Evolutionary conservation across 768 basidiomycete genomes (phyloP), one percentile per base, ranked within the genome.

Genomic region (Plicaturopsis crispa): DNA sequence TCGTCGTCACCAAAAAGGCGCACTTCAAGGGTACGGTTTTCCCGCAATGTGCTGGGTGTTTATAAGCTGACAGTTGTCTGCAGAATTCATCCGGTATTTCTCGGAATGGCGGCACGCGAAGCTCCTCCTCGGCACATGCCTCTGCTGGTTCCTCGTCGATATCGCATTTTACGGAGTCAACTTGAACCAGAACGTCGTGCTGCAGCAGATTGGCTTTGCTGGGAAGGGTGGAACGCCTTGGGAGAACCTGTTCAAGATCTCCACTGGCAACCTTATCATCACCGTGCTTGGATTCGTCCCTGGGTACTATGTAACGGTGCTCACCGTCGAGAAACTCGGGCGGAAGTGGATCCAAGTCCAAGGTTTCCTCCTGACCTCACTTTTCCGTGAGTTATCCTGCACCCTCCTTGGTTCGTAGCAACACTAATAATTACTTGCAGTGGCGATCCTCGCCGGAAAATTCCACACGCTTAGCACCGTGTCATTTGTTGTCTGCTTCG

Each of bases 161-260:
- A 69, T 86, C 22, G 78, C 83, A 72, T 84, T 84, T 57, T 85
- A 85, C 55, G 84, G 85, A 3, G 80, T 87, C 62, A 76, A 75
- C 51, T 55, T 77, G 36, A 85, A 85, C 63, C 81, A 83, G 48
- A 81, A 78, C 48, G 78, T 83, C 47, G 82, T 89, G n/a, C 70
- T 89, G 6, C 61, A 78, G 46, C 66, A 76, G 48, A 85, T 89
- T 24, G 83, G 82, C 1, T 85, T 69, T 48, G 80, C 67, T 35
- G 82, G 81, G 8, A 57, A 43, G 20, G 55, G 55, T 0, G 82
- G 76, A 2, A 68, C 73, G 1, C 60, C 76, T 5, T 82, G 79
- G 80, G 56, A 78, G 30, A 67, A 73, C 14, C 64, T 88, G 6
- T 84, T 78, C 70, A 75, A 79, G 38, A 63, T 84, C 18, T 71